phyloP scores from a whole-genome alignment of 345 rosid genomes.

The Eucalyptus globulus region DNA sequence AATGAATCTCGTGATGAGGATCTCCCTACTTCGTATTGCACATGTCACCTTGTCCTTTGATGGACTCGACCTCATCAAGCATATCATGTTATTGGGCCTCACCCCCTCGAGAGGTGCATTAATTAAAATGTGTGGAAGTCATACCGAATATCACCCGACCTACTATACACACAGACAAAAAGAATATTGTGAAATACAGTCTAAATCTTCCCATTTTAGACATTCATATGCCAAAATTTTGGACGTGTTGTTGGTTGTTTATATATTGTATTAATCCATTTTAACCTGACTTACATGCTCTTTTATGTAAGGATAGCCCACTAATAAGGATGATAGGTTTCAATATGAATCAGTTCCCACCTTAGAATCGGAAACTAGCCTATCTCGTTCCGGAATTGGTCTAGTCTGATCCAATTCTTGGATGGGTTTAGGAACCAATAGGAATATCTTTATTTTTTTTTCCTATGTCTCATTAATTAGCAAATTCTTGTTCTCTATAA shows the following conservation, averaged over 20 bases:
- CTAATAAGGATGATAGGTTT: too few relatives aligned
- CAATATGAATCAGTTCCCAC: too few relatives aligned
- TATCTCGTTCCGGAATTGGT: too few relatives aligned
- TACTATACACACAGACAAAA: neutral
- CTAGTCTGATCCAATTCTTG: too few relatives aligned
- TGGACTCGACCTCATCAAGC: neutral
- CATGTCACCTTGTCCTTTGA: neutral
- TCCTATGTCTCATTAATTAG: neutral
- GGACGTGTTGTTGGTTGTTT: neutral
- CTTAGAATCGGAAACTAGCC: accelerated
- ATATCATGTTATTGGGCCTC: neutral
- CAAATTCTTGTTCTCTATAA: neutral
- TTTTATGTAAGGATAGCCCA: too few relatives aligned
- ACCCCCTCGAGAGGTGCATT: neutral
- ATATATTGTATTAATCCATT: neutral
- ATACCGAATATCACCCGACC: neutral
- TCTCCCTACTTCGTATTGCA: neutral
- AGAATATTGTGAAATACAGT: neutral
- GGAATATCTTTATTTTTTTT: too few relatives aligned
- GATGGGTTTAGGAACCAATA: too few relatives aligned
- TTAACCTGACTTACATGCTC: neutral
- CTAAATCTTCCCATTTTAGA: neutral
- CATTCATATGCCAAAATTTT: neutral
- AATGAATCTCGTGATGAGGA: neutral
- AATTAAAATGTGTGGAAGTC: neutral